Base-by-base conservation (phyloP, 1,284 basidiomycete genomes). In the Ustilago tritici region DNA sequence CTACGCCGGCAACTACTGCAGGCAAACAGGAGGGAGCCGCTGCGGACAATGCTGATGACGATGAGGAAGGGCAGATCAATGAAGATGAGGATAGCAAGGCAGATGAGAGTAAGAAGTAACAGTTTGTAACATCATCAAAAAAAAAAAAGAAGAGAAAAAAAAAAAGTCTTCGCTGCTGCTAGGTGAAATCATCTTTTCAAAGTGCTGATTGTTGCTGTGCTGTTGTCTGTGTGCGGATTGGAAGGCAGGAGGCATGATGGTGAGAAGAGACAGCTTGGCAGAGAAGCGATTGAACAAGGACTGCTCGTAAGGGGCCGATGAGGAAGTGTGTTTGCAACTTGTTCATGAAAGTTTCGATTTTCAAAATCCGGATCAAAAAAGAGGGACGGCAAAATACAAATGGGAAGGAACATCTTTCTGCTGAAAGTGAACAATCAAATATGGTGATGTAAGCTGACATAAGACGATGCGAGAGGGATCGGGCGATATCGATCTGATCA, bases 51-150 rank as follows among this genome's bases (percentile, higher is more conserved):
- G 57, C 32, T 36, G 57, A 59, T 43, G 55, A 56, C 36, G 55
- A 56, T 23, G 55, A 56, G 31, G 55, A 56, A 11, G 55, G 55
- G 5, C 55, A 56, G 38, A 56, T 56, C 19, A 35, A 56, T 19
- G 55, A 56, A 17, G 55, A 56, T 23, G 36, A 40, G 34, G 38
- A 40, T 55, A 17, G 14, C 40, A 49, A 31, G 47, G 47, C 19
- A 10, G 47, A 49, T 49, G 47, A 49, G 8, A 32, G n/a, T 11
- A 43, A 57, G 56, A 57, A 57, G 56, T 57, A 41, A 57, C 15
- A 15, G 55, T 23, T 41, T 40, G 36, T 31, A 35, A 41, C 12
- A 23, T 54, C 9, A 31, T 14, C 28, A 50, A 32, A 50, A 50
- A 28, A 28, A 23, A 28, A 50, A 8, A 17, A 28, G 3, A 28